These are phyloP conservation scores for Erigeron canadensis DNA, from an alignment of 129 eudicot species.

Conservation along the genomic window DNA sequence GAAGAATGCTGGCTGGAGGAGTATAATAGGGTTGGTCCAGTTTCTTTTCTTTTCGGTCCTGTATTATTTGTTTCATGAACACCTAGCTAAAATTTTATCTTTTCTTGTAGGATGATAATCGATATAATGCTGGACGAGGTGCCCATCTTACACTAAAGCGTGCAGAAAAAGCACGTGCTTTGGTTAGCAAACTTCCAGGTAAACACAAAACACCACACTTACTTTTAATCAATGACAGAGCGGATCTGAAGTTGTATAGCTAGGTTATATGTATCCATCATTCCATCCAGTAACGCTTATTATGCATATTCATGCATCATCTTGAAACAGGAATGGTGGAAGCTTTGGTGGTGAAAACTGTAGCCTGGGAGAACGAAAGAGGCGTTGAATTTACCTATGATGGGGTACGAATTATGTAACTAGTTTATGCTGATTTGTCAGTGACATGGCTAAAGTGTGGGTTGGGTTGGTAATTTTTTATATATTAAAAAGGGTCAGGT, in stretches of 20 bases:
- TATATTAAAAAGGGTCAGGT: neutral
- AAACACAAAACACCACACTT: conserved; percentile 17
- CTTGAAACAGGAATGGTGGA: conserved; percentile 77
- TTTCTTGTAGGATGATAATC: conserved; percentile 69
- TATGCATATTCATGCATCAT: conserved; percentile 1
- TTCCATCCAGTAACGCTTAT: neutral
- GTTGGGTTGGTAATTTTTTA: neutral
- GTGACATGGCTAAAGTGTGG: neutral
- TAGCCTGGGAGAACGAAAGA: conserved; percentile 80
- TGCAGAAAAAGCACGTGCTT: conserved; percentile 90
- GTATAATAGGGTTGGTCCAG: conserved; percentile 63
- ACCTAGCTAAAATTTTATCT: neutral
- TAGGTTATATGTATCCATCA: conserved; percentile 1
- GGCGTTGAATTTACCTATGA: conserved; percentile 73
- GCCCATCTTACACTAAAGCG: conserved; percentile 92
- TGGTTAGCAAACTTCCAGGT: conserved; percentile 92
- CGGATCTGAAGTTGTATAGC: neutral
- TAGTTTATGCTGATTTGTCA: neutral
- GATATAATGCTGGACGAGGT: conserved; percentile 93
- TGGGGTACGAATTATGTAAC: conserved; percentile 51
- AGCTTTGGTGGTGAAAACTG: conserved; percentile 53
- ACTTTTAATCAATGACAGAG: neutral
- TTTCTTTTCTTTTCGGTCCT: neutral
- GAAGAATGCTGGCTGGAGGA: conserved; percentile 96
- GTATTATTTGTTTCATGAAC: neutral